Percentiles rank a stretch among this genome's conserved stretches.
Conservation (phyloP, 2,329 filamentous ascomycete genomes). For the Cladosporium sp. region DNA sequence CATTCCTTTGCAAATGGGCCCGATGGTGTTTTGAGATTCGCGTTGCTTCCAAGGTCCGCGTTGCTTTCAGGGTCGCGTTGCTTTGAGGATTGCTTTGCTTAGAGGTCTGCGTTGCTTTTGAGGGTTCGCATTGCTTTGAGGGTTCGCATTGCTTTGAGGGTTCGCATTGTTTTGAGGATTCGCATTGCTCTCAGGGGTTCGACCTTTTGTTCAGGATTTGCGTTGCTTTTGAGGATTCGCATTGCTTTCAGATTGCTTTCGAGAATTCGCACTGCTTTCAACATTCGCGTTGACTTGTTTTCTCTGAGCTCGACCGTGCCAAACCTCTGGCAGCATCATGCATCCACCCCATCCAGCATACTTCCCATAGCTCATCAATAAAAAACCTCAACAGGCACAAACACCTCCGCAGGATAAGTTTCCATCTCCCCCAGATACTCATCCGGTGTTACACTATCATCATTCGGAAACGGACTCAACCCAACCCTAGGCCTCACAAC, state of each 20-base stretch:
- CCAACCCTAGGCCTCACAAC: not conserved
- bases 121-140: not conserved
- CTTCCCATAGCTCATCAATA: not conserved
- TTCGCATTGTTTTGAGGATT: not conserved
- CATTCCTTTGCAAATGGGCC: too few relatives aligned
- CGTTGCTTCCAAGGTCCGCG: too few relatives aligned
- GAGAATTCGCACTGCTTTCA: not conserved
- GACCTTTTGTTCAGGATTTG: too few relatives aligned
- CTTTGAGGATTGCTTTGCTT: not conserved
- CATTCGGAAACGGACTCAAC: not conserved
- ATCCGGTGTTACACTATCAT: not conserved
- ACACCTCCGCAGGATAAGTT: not conserved
- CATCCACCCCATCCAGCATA: not conserved
- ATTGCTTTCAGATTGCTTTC: not conserved
- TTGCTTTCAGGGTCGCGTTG: not conserved
- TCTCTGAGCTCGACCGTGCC: not conserved
- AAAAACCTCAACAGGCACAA: not conserved
- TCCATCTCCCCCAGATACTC: not conserved
- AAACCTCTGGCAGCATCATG: not conserved
- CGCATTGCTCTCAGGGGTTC: too few relatives aligned
- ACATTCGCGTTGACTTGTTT: not conserved
- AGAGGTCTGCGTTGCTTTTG: too few relatives aligned
- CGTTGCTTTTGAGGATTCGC: not conserved
- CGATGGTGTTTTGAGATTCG: not conserved
- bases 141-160: not conserved